Conservation (phyloP, 805 yeast species). For the Debaryomyces hansenii region DNA sequence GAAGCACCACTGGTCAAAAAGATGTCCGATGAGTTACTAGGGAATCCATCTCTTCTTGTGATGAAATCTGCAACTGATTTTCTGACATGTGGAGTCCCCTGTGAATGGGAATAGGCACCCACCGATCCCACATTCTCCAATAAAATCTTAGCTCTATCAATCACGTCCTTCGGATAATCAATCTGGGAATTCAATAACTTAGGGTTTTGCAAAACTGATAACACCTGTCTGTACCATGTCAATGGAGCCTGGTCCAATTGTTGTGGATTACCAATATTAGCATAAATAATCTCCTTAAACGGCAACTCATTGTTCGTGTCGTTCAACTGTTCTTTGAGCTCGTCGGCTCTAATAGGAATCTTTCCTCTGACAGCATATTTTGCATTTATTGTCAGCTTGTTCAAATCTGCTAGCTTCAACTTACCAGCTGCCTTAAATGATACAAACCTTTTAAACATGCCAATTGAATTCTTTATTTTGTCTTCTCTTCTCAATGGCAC, state of each 20-base stretch:
- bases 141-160: constrained; percentile 65
- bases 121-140: constrained; percentile 71
- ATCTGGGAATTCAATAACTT: constrained; percentile 45
- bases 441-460: neutral
- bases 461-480: too few species aligned
- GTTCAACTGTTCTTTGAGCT: constrained; percentile 57
- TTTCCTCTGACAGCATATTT: constrained; percentile 95
- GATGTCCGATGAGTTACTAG: constrained; percentile 67
- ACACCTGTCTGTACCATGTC: constrained; percentile 91
- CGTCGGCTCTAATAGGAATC: constrained; percentile 92
- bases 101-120: constrained; percentile 95
- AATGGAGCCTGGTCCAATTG: constrained; percentile 92
- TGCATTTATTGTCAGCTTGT: constrained; percentile 75
- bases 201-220: constrained; percentile 86
- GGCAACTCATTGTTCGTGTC: constrained; percentile 60
- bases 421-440: neutral
- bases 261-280: constrained; percentile 98
- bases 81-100: constrained; percentile 76
- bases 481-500: neutral
- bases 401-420: constrained; percentile 49
- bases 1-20: constrained; percentile 95
- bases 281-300: constrained; percentile 74
- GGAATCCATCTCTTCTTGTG: constrained; percentile 67
- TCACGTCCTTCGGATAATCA: constrained; percentile 64
- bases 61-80: constrained; percentile 82